Percentiles rank a stretch among this genome's conserved stretches.
phyloP scores from a whole-genome alignment of 1,139 yeast species.

The Taphrina pruni region DNA sequence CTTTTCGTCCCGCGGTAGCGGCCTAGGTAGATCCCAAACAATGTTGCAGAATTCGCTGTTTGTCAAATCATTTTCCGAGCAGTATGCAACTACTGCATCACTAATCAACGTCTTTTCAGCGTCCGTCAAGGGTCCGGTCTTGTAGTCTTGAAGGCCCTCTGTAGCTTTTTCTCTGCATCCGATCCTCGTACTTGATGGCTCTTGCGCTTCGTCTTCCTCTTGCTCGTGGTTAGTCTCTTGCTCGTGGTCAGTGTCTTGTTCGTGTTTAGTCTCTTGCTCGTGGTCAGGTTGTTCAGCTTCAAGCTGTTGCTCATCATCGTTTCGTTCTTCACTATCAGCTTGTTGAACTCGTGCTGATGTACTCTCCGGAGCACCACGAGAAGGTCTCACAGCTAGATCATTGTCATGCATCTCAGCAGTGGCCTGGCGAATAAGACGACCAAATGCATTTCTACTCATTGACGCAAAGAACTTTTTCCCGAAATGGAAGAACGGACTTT shows the following conservation, averaged over 20 bases:
- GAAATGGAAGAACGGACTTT: conserved; percentile 2
- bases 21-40: conserved; percentile 19
- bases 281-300: too few relatives aligned
- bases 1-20: conserved; percentile 12
- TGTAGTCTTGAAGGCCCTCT: neutral
- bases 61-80: conserved; percentile 14
- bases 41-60: conserved; percentile 21
- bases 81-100: conserved; percentile 23
- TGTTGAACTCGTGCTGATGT: neutral
- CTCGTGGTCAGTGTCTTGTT: neutral
- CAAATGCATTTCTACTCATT: conserved; percentile 9
- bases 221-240: neutral
- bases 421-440: neutral
- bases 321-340: neutral
- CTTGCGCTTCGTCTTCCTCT: too few relatives aligned
- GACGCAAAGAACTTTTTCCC: conserved; percentile 15
- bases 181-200: too few relatives aligned
- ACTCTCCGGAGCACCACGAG: neutral
- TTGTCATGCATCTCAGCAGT: neutral
- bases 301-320: neutral
- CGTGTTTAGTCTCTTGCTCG: neutral
- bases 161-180: too few relatives aligned
- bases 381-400: neutral
- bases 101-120: conserved; percentile 1
- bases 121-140: conserved; percentile 18